Conservation (phyloP, 2,329 filamentous ascomycete species). For the Colletotrichum incanum region DNA sequence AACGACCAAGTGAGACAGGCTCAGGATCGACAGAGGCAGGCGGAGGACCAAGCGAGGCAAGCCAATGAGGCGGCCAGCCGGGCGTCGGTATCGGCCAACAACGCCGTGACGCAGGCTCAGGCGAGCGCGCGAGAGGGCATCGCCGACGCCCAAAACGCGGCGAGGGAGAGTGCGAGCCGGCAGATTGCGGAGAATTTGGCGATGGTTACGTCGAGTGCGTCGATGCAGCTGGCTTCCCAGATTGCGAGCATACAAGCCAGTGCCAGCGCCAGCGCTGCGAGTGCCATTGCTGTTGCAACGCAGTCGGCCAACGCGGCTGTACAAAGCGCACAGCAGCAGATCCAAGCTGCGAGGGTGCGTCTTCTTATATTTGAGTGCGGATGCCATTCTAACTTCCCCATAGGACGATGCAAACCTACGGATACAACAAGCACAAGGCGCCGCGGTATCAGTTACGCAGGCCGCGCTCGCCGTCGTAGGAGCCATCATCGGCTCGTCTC, state of each 20-base stretch:
- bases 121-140: slow-evolving; percentile 39
- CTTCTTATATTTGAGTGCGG: slow-evolving; percentile 41
- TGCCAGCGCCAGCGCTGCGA: slow-evolving; percentile 46
- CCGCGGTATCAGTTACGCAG: slow-evolving; percentile 59
- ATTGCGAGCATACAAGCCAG: slow-evolving; percentile 46
- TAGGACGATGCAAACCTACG: slow-evolving; percentile 49
- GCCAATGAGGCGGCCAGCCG: slow-evolving; percentile 46
- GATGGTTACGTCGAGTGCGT: slow-evolving; percentile 49
- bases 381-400: slow-evolving; percentile 15
- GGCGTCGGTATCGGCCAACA: slow-evolving; percentile 47
- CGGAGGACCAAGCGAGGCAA: slow-evolving; percentile 44
- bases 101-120: slow-evolving; percentile 43
- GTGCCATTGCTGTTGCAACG: slow-evolving; percentile 49
- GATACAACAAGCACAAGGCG: slow-evolving; percentile 54
- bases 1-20: slow-evolving; percentile 46
- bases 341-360: slow-evolving; percentile 34
- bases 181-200: slow-evolving; percentile 45
- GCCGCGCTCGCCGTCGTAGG: slow-evolving; percentile 59
- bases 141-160: slow-evolving; percentile 44
- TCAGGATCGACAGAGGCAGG: slow-evolving; percentile 46
- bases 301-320: slow-evolving; percentile 45
- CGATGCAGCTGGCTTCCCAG: slow-evolving; percentile 48
- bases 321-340: slow-evolving; percentile 41
- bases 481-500: slow-evolving; percentile 58
- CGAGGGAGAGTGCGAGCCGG: slow-evolving; percentile 46